Percentiles rank a stretch among this genome's conserved stretches.
These are phyloP conservation scores for Astrothelium subdiscretum DNA, from an alignment of 495 filamentous ascomycete species.

Conservation along the genomic window DNA sequence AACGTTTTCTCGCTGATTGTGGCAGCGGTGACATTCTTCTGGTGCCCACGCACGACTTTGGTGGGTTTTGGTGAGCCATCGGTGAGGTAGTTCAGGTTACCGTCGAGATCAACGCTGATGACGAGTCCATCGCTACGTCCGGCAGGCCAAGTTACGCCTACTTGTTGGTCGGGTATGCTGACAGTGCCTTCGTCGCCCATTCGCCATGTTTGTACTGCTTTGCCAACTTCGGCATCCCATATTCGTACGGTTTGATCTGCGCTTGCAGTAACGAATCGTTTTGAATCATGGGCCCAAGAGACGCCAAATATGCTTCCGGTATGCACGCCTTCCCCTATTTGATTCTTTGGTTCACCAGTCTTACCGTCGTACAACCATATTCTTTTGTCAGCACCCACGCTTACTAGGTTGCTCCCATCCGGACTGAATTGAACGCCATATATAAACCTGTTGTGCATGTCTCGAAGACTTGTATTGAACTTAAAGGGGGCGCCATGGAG, in stretches of 20 bases:
- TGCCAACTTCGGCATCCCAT: slow-evolving; percentile 76
- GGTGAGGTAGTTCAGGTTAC: slow-evolving; percentile 80
- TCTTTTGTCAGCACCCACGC: slow-evolving; percentile 75
- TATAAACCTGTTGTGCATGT: slow-evolving; percentile 76
- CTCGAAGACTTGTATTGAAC: slow-evolving; percentile 65
- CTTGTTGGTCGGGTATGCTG: slow-evolving; percentile 75
- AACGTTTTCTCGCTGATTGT: slow-evolving; percentile 48
- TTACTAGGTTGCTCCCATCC: slow-evolving; percentile 72
- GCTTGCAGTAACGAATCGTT: slow-evolving; percentile 78
- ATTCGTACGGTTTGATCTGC: slow-evolving; percentile 85
- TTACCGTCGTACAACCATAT: slow-evolving; percentile 95
- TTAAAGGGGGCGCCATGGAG: slow-evolving; percentile 92
- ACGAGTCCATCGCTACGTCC: slow-evolving; percentile 74
- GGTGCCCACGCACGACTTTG: slow-evolving; percentile 77
- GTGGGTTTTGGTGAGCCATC: slow-evolving; percentile 56
- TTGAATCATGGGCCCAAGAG: slow-evolving; percentile 83
- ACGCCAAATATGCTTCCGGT: slow-evolving; percentile 87
- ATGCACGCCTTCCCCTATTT: slow-evolving; percentile 74
- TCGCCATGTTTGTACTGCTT: slow-evolving; percentile 67
- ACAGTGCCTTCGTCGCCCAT: slow-evolving; percentile 70
- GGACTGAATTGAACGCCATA: slow-evolving; percentile 84
- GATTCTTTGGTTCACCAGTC: slow-evolving; percentile 66
- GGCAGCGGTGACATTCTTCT: slow-evolving; percentile 79
- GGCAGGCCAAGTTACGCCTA: slow-evolving; percentile 85
- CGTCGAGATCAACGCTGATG: slow-evolving; percentile 76